Evolutionary conservation across 768 basidiomycete species (phyloP), one percentile per base, ranked within the genome.

Genomic region (Trametopsis cervina): DNA sequence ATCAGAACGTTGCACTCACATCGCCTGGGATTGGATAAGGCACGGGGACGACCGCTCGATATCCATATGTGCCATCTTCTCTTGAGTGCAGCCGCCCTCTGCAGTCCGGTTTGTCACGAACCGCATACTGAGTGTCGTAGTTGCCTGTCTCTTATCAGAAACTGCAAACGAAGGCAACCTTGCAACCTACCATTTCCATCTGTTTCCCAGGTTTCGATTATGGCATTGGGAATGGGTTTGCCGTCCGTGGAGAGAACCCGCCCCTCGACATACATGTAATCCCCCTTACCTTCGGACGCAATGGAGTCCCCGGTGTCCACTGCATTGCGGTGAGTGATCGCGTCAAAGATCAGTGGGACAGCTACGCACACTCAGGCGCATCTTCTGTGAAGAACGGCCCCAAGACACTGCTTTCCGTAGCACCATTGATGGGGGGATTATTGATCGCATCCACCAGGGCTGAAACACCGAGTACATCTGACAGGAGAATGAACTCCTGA

Each of bases 311-410:
- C 89, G 4, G 74, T 63, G 20, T 70, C 63, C 47, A 89, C 87
- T 89, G 52, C 84, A 46, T 24, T 0, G 23, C 23, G 4, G 20
- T 23, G 13, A 47, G 10, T 18, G 24, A 15, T 24, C 21, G 6
- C 20, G 27, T 24, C 17, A 7, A 17, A 4, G 47, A 26, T 21
- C 18, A 24, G 33, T 26, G 5, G 27, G 17, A 44, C 0, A 20
- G 4, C 15, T 15, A 62, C 78, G 57, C 56, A 88, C 88, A 62
- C 35, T 88, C 77, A 18, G 78, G 76, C 15, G 87, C 79, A 58
- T 91, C 88, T 17, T 82, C 80, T 2, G 86, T 87, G 57, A 74
- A 83, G 68, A 92, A 92, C 3, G 89, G 90, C 2, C 89, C 89
- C 22, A 92, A 72, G 10, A 92, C 82, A 18, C 81, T 85, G 24